Evolutionary conservation across 495 filamentous ascomycete genomes (phyloP).

Genomic region (Trichoderma asperelloides): DNA sequence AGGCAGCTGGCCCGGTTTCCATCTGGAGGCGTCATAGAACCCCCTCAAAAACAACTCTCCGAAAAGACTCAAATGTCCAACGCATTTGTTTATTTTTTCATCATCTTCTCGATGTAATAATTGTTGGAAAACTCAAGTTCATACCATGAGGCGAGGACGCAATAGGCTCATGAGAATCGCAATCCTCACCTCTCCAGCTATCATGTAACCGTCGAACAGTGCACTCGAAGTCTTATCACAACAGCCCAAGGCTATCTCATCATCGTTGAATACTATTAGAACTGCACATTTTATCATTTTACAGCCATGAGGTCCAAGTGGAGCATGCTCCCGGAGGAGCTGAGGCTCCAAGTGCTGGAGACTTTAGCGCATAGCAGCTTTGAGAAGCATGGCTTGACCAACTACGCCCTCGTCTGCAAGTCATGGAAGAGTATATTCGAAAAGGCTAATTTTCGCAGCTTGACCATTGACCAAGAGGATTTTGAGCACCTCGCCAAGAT

Average conservation of each 20-base stretch:
- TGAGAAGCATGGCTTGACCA: not conserved
- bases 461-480: not conserved
- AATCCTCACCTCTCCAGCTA: too few relatives aligned
- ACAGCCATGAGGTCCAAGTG: not conserved
- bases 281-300: not conserved
- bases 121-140: too few relatives aligned
- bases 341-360: conserved; percentile 4
- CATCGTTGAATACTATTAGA: not conserved
- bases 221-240: too few relatives aligned
- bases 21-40: not conserved
- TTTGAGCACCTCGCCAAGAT: not conserved
- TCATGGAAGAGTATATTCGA: not conserved
- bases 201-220: too few relatives aligned
- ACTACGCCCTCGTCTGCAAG: not conserved
- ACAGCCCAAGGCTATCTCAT: not conserved
- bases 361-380: not conserved
- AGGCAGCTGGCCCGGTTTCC: not conserved
- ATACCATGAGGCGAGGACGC: too few relatives aligned
- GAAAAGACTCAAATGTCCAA: too few relatives aligned
- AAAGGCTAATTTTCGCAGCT: not conserved
- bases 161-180: too few relatives aligned
- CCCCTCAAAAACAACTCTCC: too few relatives aligned
- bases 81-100: too few relatives aligned
- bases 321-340: not conserved
- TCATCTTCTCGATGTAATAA: too few relatives aligned